Percentiles rank a stretch among this genome's conserved stretches.
phyloP scores from a whole-genome alignment of 192 early-diverging fungal genomes.

The Geranomyces variabilis region DNA sequence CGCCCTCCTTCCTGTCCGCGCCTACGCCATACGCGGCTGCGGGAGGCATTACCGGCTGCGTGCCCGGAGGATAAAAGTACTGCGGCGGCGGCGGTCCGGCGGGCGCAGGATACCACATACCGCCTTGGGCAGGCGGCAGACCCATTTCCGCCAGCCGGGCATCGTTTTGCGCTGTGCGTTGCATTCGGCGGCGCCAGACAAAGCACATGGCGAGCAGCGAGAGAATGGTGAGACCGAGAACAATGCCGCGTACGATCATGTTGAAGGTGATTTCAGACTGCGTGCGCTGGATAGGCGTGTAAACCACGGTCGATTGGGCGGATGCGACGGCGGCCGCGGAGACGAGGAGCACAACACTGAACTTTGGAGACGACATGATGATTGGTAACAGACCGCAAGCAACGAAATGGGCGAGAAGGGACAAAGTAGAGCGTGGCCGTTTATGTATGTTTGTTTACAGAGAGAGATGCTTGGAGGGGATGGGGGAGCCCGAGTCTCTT shows the following conservation, averaged over 20 bases:
- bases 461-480: no score
- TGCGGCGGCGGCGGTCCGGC: not conserved
- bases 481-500: no score
- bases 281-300: not conserved
- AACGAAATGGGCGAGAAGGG: no score
- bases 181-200: not conserved
- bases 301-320: no score
- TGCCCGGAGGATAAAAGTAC: not conserved
- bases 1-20: no score
- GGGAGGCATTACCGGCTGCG: not conserved
- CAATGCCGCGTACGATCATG: not conserved
- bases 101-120: not conserved
- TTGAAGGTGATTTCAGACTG: slow-evolving; percentile 10
- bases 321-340: no score
- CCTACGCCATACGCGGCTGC: no score
- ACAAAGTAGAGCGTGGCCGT: no score
- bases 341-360: no score
- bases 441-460: no score
- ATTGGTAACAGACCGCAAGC: no score
- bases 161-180: not conserved
- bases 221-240: not conserved
- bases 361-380: no score
- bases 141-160: not conserved
- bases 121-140: not conserved
- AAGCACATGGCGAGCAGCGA: slow-evolving; percentile 2